Percentiles rank a stretch among this genome's conserved stretches.
These are phyloP conservation scores for Hyaloscypha finlandica DNA, from an alignment of 495 filamentous ascomycete species.

Conservation along the genomic window DNA sequence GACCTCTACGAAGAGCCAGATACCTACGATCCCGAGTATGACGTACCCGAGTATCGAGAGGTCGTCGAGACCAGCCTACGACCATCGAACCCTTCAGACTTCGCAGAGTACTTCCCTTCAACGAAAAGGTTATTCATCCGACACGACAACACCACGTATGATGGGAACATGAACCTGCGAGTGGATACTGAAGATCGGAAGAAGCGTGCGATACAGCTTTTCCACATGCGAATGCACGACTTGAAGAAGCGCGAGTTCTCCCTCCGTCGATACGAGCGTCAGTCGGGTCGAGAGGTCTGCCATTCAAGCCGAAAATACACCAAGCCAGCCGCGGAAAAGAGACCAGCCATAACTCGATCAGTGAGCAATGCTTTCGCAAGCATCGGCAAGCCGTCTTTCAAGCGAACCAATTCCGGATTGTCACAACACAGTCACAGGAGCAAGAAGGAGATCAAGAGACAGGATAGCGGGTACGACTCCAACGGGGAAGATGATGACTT, in stretches of 20 bases:
- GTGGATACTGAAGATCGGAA: constrained; percentile 71
- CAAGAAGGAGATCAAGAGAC: constrained; percentile 37
- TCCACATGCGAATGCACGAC: constrained; percentile 96
- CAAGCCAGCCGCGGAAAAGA: constrained; percentile 39
- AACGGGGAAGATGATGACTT: constrained; percentile 48
- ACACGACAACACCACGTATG: constrained; percentile 87
- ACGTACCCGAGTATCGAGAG: constrained; percentile 60
- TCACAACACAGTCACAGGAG: constrained; percentile 45
- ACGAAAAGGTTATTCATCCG: constrained; percentile 76
- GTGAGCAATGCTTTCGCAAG: constrained; percentile 74
- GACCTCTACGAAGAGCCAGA: constrained; percentile 60
- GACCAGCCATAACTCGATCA: constrained; percentile 63
- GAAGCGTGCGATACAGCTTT: constrained; percentile 75
- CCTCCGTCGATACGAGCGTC: constrained; percentile 85
- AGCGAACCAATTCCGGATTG: constrained; percentile 46
- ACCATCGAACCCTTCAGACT: constrained; percentile 78
- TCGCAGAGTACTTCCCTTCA: constrained; percentile 86
- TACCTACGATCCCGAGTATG: constrained; percentile 46
- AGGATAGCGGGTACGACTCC: constrained; percentile 63
- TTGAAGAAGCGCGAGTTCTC: constrained; percentile 85
- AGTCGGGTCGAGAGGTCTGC: constrained; percentile 92
- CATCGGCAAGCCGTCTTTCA: constrained; percentile 59
- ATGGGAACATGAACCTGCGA: constrained; percentile 97
- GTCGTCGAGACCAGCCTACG: constrained; percentile 64
- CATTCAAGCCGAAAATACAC: constrained; percentile 73